phyloP scores from a whole-genome alignment of 148 eudicot genomes.

The Talinum fruticosum region DNA sequence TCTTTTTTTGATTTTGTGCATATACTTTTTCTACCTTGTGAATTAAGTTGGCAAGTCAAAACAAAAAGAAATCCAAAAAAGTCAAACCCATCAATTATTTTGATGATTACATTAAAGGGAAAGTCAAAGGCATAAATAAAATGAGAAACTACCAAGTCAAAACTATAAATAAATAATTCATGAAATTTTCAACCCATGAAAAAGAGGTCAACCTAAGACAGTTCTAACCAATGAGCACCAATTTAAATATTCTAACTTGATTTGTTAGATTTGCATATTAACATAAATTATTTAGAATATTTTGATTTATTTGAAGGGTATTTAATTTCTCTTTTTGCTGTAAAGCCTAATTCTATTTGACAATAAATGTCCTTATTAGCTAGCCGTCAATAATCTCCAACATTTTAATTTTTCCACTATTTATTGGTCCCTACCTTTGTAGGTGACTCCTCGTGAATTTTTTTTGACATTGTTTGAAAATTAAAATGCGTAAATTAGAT shows the following conservation, averaged over 20 bases:
- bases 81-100: not conserved
- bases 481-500: not conserved
- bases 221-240: not conserved
- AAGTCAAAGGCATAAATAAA: not conserved
- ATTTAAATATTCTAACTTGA: not conserved
- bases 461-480: not conserved
- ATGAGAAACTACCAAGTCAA: not conserved
- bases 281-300: not conserved
- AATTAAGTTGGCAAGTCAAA: constrained; percentile 4
- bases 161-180: not conserved
- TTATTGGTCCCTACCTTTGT: not conserved
- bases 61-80: not conserved
- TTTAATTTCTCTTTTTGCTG: not conserved
- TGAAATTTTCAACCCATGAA: not conserved
- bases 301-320: not conserved
- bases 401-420: constrained; percentile 1
- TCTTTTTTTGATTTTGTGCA: not conserved
- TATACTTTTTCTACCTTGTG: not conserved
- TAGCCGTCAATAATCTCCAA: not conserved
- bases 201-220: constrained; percentile 5
- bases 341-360: constrained; percentile 4
- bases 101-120: not conserved
- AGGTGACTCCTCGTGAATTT: not conserved
- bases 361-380: not conserved
- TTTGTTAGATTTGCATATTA: not conserved